Conservation (phyloP, 208 protist genomes). For the Leishmania amazonensis region DNA sequence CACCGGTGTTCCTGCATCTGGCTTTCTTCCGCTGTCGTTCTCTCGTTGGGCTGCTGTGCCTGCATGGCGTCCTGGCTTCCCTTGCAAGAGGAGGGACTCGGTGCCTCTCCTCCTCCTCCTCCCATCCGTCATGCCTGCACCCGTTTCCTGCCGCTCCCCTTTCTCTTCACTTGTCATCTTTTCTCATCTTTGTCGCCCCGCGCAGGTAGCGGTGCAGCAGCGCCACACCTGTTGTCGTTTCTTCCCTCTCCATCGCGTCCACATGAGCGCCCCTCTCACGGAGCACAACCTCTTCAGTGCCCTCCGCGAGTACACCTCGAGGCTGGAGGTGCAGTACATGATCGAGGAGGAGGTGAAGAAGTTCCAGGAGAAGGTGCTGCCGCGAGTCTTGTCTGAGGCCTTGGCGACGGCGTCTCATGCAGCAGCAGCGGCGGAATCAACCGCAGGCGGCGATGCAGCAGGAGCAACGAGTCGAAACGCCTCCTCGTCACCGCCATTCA, state of each 20-base stretch:
- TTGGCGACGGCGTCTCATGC: background rate
- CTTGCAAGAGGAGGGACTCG: background rate
- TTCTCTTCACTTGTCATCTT: background rate
- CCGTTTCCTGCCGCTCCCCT: background rate
- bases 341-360: constrained; percentile 54
- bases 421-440: background rate
- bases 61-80: background rate
- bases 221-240: background rate
- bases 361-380: constrained; percentile 35
- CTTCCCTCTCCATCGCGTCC: background rate
- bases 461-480: background rate
- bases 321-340: constrained; percentile 63
- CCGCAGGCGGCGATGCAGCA: background rate
- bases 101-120: background rate
- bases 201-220: background rate
- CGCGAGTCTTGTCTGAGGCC: constrained; percentile 10
- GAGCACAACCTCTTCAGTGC: constrained; percentile 43
- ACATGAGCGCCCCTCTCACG: constrained; percentile 21
- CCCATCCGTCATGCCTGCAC: background rate
- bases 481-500: constrained; percentile 1
- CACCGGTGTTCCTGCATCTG: background rate
- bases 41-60: background rate
- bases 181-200: background rate
- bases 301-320: constrained; percentile 48
- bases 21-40: background rate